Evolutionary conservation across 2,329 filamentous ascomycete genomes (phyloP).

Genomic region (Penicillium sp.): DNA sequence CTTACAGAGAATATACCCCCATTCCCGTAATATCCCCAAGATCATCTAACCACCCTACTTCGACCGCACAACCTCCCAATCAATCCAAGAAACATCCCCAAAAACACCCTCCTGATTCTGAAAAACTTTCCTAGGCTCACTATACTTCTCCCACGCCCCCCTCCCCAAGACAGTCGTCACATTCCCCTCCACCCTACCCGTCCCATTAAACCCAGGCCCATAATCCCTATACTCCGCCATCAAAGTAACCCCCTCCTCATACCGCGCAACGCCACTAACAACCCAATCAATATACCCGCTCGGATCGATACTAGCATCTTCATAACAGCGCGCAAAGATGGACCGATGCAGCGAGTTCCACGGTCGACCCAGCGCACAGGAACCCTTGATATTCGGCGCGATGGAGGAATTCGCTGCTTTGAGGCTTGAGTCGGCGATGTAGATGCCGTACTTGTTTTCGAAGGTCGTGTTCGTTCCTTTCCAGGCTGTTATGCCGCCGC

Average conservation of each 20-base stretch:
- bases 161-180: conserved; percentile 55
- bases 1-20: no score
- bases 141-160: conserved; percentile 43
- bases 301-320: conserved; percentile 59
- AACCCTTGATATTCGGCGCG: conserved; percentile 44
- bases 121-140: conserved; percentile 51
- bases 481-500: conserved; percentile 71
- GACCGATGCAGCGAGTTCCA: conserved; percentile 65
- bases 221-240: conserved; percentile 60
- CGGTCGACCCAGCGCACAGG: conserved; percentile 64
- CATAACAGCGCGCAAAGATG: conserved; percentile 59
- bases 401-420: conserved; percentile 58
- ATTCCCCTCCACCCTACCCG: conserved; percentile 44
- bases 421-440: conserved; percentile 62
- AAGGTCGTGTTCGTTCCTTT: conserved; percentile 70
- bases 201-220: conserved; percentile 60
- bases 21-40: no score
- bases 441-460: conserved; percentile 68
- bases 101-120: conserved; percentile 49
- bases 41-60: no score
- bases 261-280: conserved; percentile 32
- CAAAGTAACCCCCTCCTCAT: conserved; percentile 52
- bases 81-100: conserved; percentile 56
- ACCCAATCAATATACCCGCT: conserved; percentile 62
- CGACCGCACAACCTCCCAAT: conserved; percentile 33